Evolutionary conservation across 768 basidiomycete species (phyloP).

Genomic region (Lactifluus piperatus): DNA sequence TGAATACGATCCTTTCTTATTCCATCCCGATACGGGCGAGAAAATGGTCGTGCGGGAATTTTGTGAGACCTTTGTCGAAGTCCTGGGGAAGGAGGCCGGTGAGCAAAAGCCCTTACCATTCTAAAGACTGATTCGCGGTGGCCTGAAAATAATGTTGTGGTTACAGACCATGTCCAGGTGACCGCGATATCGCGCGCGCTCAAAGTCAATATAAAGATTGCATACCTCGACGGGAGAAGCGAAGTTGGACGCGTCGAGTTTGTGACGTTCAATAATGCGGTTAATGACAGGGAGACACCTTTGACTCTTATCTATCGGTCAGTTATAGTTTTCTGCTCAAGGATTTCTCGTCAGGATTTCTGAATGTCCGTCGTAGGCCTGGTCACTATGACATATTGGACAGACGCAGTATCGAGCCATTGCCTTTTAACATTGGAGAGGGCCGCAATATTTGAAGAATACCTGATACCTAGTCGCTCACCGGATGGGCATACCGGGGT

Average conservation of each 20-base stretch:
- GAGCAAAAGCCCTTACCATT: conserved; percentile 1
- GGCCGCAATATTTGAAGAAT: not conserved
- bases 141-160: not conserved
- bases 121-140: not conserved
- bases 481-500: not conserved
- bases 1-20: conserved; percentile 61
- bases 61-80: conserved; percentile 71
- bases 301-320: conserved; percentile 71
- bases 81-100: conserved; percentile 73
- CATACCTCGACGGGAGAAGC: conserved; percentile 68
- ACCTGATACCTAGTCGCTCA: no score
- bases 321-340: conserved; percentile 20
- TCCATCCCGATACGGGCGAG: conserved; percentile 62
- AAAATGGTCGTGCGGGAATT: conserved; percentile 53
- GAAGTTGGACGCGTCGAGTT: conserved; percentile 49
- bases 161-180: conserved; percentile 75
- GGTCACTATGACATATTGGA: conserved; percentile 82
- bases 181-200: conserved; percentile 65
- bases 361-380: conserved; percentile 40
- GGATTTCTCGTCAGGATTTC: not conserved
- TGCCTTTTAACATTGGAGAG: not conserved
- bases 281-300: conserved; percentile 38
- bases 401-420: conserved; percentile 23
- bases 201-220: conserved; percentile 57
- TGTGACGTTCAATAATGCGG: conserved; percentile 49